Base-by-base conservation (phyloP, 2,329 filamentous ascomycete genomes). In the Hypomyces rosellus region DNA sequence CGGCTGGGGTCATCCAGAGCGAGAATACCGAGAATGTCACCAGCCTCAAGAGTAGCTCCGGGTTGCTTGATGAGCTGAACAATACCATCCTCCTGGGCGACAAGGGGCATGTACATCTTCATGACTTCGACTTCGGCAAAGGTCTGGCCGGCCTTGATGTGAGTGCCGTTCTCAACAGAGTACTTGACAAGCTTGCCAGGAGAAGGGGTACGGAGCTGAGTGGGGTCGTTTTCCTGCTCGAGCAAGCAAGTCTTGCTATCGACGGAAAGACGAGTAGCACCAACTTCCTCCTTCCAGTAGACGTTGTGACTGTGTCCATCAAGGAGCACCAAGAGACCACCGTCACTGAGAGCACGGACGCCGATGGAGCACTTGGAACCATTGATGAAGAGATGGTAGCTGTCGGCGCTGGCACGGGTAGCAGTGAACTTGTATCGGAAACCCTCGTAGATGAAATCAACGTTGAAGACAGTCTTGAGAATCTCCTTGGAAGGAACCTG, bases 81-180 rank as follows among this genome's bases (percentile, higher is more conserved):
- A 49, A 95, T 81, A 76, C 93, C 93, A 62, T 96, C 93, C 69
- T 99, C 93, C 66, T 91, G 86, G 3, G 93, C 88, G 54, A 99
- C 81, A 49, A 99, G 79, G 63, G 93, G 93, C 93, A 99, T 99
- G 80, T 97, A 97, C 93, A 99, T 99, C 81, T 99, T 99, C 93
- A 99, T 99, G 72, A 99, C 93, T 73, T 99, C 93, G 38, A 99
- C 92, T 70, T 99, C 93, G 50, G 93, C 93, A 65, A 90, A 99
- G 34, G 92, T 78, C 70, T 97, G 88, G 51, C 92, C 92, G 61
- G 95, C 89, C 69, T 83, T 86, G 70, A 99, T 84, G 68, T 99
- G 93, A 60, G 90, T 81, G 54, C 93, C 93, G 63, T 95, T 97
- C 69, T 96, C 93, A 2, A 99, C 88, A 1, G 89, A 88, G 72